Evolutionary conservation across 306 rosid species (phyloP), one percentile per base, ranked within the genome.

Genomic region (Arachis stenosperma): DNA sequence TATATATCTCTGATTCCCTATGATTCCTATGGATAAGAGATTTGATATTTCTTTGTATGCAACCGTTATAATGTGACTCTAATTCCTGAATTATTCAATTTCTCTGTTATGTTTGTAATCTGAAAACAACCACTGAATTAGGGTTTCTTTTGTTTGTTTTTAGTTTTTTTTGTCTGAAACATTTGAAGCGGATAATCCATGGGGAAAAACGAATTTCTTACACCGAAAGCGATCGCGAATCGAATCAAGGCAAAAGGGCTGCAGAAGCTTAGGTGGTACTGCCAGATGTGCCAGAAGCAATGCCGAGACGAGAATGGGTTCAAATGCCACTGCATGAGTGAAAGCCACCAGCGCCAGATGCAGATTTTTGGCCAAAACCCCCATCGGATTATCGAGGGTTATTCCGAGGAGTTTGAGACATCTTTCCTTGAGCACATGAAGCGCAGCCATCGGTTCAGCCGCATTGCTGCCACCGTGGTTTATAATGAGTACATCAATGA

Each of bases 271-370:
- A 83, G 97, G 9, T 93, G 96, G 96, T 93, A 93, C 77, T 93
- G 98, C 83, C 98, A 93, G 85, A 93, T 93, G 98, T 93, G 98
- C 69, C 97, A 93, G 81, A 93, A 93, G 88, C 97, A 90, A 73
- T 93, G 98, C 71, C 89, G 96, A 12, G 98, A 93, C 52, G 97
- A 90, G 75, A 93, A 93, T 79, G 98, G 98, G 42, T 93, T 90
- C 69, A 93, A 93, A 79, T 93, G 97, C 69, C 98, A 93, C 74
- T 93, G 95, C 53, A 88, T 93, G 97, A 87, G 97, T 79, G 97
- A 93, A 77, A 76, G 92, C 53, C 98, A 93, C 82, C 97, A 93
- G 84, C 97, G 98, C 29, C 97, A 93, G 80, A 93, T 93, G 98
- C 87, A 84, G 75, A 69, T 90, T 67, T 90, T 90, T 61, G 98